Evolutionary conservation across 2,329 filamentous ascomycete species (phyloP).

Genomic region (Furcasterigmium furcatum): DNA sequence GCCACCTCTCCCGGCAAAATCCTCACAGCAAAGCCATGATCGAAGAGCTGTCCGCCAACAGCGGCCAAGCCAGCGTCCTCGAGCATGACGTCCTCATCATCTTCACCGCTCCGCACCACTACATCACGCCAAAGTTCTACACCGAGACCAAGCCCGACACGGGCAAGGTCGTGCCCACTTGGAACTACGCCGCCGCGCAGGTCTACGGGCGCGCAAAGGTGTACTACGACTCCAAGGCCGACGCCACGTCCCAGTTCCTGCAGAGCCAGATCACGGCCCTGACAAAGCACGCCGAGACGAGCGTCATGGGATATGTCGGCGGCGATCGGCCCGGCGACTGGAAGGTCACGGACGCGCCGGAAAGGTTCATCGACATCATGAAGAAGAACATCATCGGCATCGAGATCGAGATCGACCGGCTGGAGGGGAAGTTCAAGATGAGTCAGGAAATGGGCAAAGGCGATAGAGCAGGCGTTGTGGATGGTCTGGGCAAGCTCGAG

Average conservation of each 20-base stretch:
- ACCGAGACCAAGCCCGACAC: conserved; percentile 59
- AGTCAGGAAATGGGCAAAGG: conserved; percentile 54
- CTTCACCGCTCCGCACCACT: conserved; percentile 61
- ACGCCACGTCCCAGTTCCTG: conserved; percentile 45
- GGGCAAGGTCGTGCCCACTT: conserved; percentile 67
- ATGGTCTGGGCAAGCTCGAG: background rate
- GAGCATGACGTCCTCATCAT: conserved; percentile 58
- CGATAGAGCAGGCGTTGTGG: conserved; percentile 26
- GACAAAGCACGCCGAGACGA: conserved; percentile 43
- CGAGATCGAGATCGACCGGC: conserved; percentile 50
- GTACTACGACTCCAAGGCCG: conserved; percentile 44
- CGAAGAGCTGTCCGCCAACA: conserved; percentile 30
- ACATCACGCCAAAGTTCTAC: conserved; percentile 69
- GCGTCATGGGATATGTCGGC: conserved; percentile 53
- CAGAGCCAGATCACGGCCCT: conserved; percentile 49
- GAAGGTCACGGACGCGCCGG: conserved; percentile 55
- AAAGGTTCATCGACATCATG: conserved; percentile 50
- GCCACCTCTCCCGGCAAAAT: conserved; percentile 60
- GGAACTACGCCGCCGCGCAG: conserved; percentile 67
- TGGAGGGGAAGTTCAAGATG: conserved; percentile 66
- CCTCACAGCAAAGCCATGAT: conserved; percentile 61
- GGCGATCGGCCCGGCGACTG: conserved; percentile 38
- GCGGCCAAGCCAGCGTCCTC: conserved; percentile 17
- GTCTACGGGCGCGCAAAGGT: conserved; percentile 56
- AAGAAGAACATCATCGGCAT: conserved; percentile 59